Conservation (phyloP, 1,139 yeast species). For the Saccharomyces hybrid region DNA sequence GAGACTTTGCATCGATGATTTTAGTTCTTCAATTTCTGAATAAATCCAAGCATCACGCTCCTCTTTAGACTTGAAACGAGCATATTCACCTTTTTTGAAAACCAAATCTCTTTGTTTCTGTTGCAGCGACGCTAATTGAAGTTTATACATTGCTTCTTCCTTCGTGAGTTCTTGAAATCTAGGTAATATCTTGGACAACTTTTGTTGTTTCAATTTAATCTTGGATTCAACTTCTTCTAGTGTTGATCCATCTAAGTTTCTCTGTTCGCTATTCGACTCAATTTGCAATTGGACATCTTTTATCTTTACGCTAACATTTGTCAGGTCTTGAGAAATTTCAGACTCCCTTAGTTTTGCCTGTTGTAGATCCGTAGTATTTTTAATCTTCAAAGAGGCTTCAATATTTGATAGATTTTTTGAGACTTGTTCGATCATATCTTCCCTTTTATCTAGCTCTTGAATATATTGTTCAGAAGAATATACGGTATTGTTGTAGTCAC, state of each 20-base stretch:
- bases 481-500: slow-evolving; percentile 47
- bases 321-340: slow-evolving; percentile 37
- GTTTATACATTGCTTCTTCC: slow-evolving; percentile 39
- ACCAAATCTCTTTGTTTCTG: slow-evolving; percentile 57
- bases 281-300: slow-evolving; percentile 29
- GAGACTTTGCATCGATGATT: slow-evolving; percentile 25
- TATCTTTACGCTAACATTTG: slow-evolving; percentile 31
- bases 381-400: slow-evolving; percentile 37
- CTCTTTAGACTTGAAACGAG: slow-evolving; percentile 46
- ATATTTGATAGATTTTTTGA: slow-evolving; percentile 27
- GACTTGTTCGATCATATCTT: slow-evolving; percentile 39
- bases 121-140: slow-evolving; percentile 40
- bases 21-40: slow-evolving; percentile 39
- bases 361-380: slow-evolving; percentile 46
- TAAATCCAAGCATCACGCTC: slow-evolving; percentile 70
- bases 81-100: slow-evolving; percentile 66
- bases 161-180: slow-evolving; percentile 35
- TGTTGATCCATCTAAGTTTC: slow-evolving; percentile 22
- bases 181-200: slow-evolving; percentile 40
- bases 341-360: slow-evolving; percentile 38
- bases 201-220: slow-evolving; percentile 39
- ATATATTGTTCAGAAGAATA: slow-evolving; percentile 36
- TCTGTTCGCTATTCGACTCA: slow-evolving; percentile 25
- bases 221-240: slow-evolving; percentile 29
- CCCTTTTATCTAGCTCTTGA: slow-evolving; percentile 42